phyloP scores from a whole-genome alignment of 257 asterid genomes.

The Paulownia fortunei region DNA sequence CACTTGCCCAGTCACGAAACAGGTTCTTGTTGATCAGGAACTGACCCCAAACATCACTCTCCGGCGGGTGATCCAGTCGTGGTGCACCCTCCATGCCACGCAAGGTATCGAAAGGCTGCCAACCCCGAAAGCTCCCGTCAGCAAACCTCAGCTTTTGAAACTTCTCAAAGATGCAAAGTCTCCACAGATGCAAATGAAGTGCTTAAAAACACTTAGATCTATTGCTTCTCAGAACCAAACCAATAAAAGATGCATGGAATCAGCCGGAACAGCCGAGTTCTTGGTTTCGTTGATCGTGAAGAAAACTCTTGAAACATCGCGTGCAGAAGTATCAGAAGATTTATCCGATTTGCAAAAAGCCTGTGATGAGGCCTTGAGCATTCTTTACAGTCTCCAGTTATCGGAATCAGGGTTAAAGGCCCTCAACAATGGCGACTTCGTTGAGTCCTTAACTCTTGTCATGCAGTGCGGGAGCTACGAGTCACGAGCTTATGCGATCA shows the following conservation, averaged over 20 bases:
- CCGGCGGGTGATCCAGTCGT: conserved; percentile 70
- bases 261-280: conserved; percentile 50
- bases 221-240: conserved; percentile 55
- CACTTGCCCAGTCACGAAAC: conserved; percentile 70
- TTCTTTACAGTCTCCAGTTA: conserved; percentile 57
- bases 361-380: conserved; percentile 59
- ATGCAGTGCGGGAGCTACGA: conserved; percentile 69
- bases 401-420: conserved; percentile 58
- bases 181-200: conserved; percentile 40
- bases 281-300: conserved; percentile 48
- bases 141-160: conserved; percentile 49
- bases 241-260: conserved; percentile 60
- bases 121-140: conserved; percentile 64
- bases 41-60: conserved; percentile 75
- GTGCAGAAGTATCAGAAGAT: conserved; percentile 24
- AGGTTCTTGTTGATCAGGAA: conserved; percentile 38
- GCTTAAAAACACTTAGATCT: conserved; percentile 50
- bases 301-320: conserved; percentile 14
- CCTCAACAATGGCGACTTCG: conserved; percentile 38
- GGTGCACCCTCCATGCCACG: conserved; percentile 68
- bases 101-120: conserved; percentile 64
- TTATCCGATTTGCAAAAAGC: conserved; percentile 20
- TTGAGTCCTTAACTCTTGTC: conserved; percentile 46
- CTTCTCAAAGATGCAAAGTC: conserved; percentile 47
- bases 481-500: conserved; percentile 60